A percentile compares a stretch with the other conserved stretches of the same genome.
phyloP scores from a whole-genome alignment of 169 alveolate genomes.

The Pseudocohnilembus persalinus region DNA sequence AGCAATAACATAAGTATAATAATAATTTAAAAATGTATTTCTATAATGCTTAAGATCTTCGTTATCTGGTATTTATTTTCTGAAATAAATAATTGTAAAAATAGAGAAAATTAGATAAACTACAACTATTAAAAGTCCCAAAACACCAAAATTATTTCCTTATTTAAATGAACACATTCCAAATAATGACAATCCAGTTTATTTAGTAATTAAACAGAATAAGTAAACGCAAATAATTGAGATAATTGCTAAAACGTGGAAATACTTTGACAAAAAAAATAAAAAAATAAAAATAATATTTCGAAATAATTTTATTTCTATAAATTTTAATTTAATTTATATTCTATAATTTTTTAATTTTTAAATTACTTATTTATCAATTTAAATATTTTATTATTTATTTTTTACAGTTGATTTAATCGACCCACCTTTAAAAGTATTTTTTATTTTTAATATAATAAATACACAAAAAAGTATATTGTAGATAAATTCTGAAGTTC shows the following conservation, averaged over 20 bases:
- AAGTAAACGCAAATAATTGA: background rate
- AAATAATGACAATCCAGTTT: conserved; percentile 31
- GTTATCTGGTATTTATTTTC: conserved; percentile 36
- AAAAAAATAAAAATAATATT: too few species aligned
- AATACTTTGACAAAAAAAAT: background rate
- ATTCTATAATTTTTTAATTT: too few species aligned
- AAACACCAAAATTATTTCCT: conserved; percentile 23
- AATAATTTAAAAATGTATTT: conserved; percentile 28
- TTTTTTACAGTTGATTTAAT: too few species aligned
- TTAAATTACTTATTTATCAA: too few species aligned
- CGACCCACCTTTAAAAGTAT: background rate
- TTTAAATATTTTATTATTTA: too few species aligned
- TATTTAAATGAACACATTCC: conserved; percentile 43
- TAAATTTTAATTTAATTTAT: too few species aligned
- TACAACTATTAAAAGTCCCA: conserved; percentile 29
- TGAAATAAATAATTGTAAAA: conserved; percentile 36
- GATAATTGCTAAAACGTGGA: conserved; percentile 1
- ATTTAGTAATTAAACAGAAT: background rate
- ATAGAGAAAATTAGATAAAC: conserved; percentile 24
- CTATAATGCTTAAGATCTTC: conserved; percentile 14
- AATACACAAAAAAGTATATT: conserved; percentile 4
- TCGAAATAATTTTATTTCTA: too few species aligned
- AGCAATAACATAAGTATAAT: conserved; percentile 24
- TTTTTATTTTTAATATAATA: background rate
- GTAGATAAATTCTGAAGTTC: conserved; percentile 25